Evolutionary conservation across 2,329 filamentous ascomycete species (phyloP), one percentile per base, ranked within the genome.

Genomic region (Fusarium xylarioides): DNA sequence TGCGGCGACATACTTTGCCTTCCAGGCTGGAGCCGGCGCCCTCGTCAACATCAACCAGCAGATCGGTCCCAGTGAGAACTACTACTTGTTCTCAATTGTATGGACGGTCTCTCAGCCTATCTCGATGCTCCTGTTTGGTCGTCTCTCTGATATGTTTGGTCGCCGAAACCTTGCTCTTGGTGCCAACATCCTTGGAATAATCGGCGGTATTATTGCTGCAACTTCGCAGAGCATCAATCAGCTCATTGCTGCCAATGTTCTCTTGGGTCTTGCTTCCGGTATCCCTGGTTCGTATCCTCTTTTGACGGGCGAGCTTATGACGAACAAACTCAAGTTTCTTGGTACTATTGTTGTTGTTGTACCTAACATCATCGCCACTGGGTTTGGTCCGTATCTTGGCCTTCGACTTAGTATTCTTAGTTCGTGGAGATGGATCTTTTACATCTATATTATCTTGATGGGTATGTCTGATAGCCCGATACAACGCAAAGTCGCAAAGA

Each of bases 401-500:
- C 28, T 34, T 14, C 30, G 47, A 18, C 47, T 50, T 12, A 34
- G 47, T 5, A 34, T 50, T 23, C 47, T 50, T 3, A 23, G 21
- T 32, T 49, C 46, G 0, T 50, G 47, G 47, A 32, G 47, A 34
- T 50, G 47, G 47, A 50, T 50, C 21, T 50, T 50, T 19, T 50
- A 50, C 47, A 50, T 50, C 47, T 50, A 50, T 3, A 50, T 50
- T 6, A 50, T 50, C 11, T 23, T 50, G 0, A 50, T 50, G 47
- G 30, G 47, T 50, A 34, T 49, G 21, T 4, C 4, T 32, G 2
- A 10, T 5, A n/a, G 3, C 43, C 5, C 30, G 5, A 32, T 19
- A 21, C 4, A 5, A 32, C 9, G 4, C 9, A n/a, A 32, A 11
- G 8, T 7, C 5, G 3, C 11, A 0, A 15, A 7, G 8, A 32